phyloP scores from a whole-genome alignment of 139 green algal genomes.

The Chlamydomonas asymmetrica region DNA sequence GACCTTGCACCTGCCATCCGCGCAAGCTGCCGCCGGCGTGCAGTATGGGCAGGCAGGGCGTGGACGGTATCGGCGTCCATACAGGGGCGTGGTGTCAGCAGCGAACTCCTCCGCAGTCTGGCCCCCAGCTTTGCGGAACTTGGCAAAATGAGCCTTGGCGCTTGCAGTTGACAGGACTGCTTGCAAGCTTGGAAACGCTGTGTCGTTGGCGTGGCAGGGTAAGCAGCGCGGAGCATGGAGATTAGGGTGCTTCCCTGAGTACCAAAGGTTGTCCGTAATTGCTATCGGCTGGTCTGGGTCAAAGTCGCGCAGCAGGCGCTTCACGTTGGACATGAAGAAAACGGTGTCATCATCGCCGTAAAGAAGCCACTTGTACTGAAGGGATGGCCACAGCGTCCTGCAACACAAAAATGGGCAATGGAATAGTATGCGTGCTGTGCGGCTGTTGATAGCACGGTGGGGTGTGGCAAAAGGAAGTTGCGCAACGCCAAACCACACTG shows the following conservation, averaged over 20 bases:
- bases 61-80: slow-evolving; percentile 1
- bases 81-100: not conserved
- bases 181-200: not conserved
- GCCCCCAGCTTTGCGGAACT: too few species aligned
- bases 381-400: too few species aligned
- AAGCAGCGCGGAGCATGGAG: slow-evolving; percentile 25
- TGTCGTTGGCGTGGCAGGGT: slow-evolving; percentile 11
- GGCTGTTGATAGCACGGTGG: too few species aligned
- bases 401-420: too few species aligned
- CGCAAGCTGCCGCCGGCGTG: slow-evolving; percentile 1
- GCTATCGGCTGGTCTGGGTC: slow-evolving; percentile 16
- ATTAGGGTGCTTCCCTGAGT: slow-evolving; percentile 13
- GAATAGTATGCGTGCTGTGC: too few species aligned
- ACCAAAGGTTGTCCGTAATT: slow-evolving; percentile 29
- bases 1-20: too few species aligned
- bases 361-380: too few species aligned
- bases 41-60: slow-evolving; percentile 13
- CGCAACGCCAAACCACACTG: too few species aligned
- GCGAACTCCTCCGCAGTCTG: not conserved
- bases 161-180: too few species aligned
- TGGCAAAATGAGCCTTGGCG: too few species aligned
- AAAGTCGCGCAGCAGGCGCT: slow-evolving; percentile 1
- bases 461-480: too few species aligned
- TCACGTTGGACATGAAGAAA: slow-evolving; percentile 17
- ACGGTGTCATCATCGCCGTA: too few species aligned